Evolutionary conservation across 2,329 filamentous ascomycete species (phyloP).

Genomic region (Neofusicoccum kwambonambiense): DNA sequence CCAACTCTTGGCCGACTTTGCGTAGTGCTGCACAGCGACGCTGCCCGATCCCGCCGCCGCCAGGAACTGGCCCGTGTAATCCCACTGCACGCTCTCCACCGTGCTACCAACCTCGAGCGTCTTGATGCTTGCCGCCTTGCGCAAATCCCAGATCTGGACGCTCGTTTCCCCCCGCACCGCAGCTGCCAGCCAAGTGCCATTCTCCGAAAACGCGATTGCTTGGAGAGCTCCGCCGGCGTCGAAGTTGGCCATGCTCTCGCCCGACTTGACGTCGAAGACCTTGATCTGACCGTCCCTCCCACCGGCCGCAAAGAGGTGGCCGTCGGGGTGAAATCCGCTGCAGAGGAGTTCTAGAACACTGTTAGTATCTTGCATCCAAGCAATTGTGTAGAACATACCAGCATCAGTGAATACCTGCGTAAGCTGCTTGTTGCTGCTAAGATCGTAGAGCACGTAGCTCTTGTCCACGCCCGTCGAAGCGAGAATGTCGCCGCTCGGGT

Average conservation of each 20-base stretch:
- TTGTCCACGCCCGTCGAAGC: slow-evolving; percentile 90
- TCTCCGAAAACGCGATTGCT: slow-evolving; percentile 85
- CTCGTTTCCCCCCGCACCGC: slow-evolving; percentile 73
- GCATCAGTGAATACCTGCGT: slow-evolving; percentile 78
- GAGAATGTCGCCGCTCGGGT: slow-evolving; percentile 78
- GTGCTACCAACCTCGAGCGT: slow-evolving; percentile 79
- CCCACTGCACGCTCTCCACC: slow-evolving; percentile 79
- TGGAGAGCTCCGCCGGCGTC: slow-evolving; percentile 64
- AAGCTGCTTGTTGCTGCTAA: slow-evolving; percentile 64
- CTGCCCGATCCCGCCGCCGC: slow-evolving; percentile 77
- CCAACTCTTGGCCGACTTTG: slow-evolving; percentile 85
- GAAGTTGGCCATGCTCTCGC: slow-evolving; percentile 75
- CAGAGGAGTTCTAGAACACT: slow-evolving; percentile 63
- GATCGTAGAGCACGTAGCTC: slow-evolving; percentile 86
- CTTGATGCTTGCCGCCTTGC: slow-evolving; percentile 80
- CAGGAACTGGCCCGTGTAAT: slow-evolving; percentile 92
- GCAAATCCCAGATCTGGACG: slow-evolving; percentile 86
- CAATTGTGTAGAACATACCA: slow-evolving; percentile 55
- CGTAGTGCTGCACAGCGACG: slow-evolving; percentile 84
- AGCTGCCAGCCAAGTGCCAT: slow-evolving; percentile 92
- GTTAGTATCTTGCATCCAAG: slow-evolving; percentile 27
- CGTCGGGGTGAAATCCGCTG: slow-evolving; percentile 90
- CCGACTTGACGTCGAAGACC: slow-evolving; percentile 82
- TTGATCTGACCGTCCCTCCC: slow-evolving; percentile 78
- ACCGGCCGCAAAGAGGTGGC: slow-evolving; percentile 87